A percentile compares a stretch with the other conserved stretches of the same genome.
Evolutionary conservation across 805 yeast genomes (phyloP).

Genomic region (Kodamaea kaohsiungensis): DNA sequence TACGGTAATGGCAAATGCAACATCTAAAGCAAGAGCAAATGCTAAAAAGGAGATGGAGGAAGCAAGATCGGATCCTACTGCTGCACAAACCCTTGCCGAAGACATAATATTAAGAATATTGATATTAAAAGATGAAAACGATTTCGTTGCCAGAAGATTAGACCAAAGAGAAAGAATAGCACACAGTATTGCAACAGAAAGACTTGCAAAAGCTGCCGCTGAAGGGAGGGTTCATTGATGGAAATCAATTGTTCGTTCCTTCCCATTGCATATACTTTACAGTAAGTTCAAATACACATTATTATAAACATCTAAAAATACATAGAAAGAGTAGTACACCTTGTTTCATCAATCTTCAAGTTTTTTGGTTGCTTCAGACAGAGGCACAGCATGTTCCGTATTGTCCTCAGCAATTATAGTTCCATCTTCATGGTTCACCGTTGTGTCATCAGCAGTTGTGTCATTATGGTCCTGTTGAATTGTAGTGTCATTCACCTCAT

Average conservation of each 20-base stretch:
- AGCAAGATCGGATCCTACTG: conserved; percentile 39
- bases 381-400: not conserved
- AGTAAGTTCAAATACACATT: conserved; percentile 3
- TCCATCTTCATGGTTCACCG: conserved; percentile 30
- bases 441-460: conserved; percentile 44
- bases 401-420: conserved; percentile 19
- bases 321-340: conserved; percentile 1
- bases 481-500: conserved; percentile 48
- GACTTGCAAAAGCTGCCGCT: conserved; percentile 48
- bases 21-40: conserved; percentile 52
- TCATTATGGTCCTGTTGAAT: conserved; percentile 50
- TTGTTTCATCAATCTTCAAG: conserved; percentile 1
- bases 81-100: conserved; percentile 50
- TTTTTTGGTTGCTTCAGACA: conserved; percentile 8
- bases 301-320: conserved; percentile 4
- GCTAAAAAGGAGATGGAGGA: conserved; percentile 24
- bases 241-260: not conserved
- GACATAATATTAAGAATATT: conserved; percentile 73
- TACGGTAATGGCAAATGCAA: conserved; percentile 73
- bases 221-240: conserved; percentile 33
- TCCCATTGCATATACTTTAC: not conserved
- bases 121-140: conserved; percentile 61
- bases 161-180: conserved; percentile 62
- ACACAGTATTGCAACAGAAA: conserved; percentile 54
- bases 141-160: conserved; percentile 58